phyloP scores from a whole-genome alignment of 2,329 filamentous ascomycete species.

The Aspergillus felis region DNA sequence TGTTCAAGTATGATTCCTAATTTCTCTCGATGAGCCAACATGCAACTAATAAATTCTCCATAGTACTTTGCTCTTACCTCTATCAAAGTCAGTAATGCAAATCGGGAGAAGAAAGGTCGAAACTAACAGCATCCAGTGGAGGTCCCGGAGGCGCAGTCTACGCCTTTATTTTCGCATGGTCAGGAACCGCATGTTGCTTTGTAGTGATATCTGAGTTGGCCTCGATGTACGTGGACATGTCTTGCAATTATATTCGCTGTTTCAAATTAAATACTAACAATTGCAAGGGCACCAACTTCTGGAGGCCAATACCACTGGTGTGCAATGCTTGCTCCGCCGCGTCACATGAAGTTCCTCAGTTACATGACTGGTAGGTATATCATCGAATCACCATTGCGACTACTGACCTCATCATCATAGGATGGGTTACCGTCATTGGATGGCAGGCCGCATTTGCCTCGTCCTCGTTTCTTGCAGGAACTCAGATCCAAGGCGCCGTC shows the following conservation, averaged over 20 bases:
- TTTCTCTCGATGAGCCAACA: background rate
- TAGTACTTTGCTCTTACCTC: constrained; percentile 18
- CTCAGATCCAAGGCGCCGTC: constrained; percentile 35
- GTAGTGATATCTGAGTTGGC: constrained; percentile 29
- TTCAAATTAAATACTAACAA: background rate
- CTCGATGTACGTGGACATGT: constrained; percentile 24
- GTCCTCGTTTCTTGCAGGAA: constrained; percentile 29
- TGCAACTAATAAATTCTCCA: background rate
- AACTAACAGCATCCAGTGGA: constrained; percentile 20
- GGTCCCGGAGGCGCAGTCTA: constrained; percentile 33
- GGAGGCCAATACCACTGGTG: constrained; percentile 42
- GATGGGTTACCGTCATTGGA: constrained; percentile 40
- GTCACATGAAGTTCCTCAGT: constrained; percentile 34
- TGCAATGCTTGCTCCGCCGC: constrained; percentile 37
- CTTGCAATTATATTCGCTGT: background rate
- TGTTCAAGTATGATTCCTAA: constrained; percentile 28
- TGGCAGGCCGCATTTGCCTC: constrained; percentile 45
- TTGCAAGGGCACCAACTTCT: constrained; percentile 28
- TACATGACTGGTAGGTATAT: constrained; percentile 31
- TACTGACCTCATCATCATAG: constrained; percentile 11
- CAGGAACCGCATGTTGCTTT: constrained; percentile 24
- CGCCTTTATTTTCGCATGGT: constrained; percentile 31
- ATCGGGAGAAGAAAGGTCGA: background rate
- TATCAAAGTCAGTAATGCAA: constrained; percentile 16
- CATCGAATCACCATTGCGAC: background rate